Conservation (phyloP, 179 eudicot genomes). For the Drosera spatulata region DNA sequence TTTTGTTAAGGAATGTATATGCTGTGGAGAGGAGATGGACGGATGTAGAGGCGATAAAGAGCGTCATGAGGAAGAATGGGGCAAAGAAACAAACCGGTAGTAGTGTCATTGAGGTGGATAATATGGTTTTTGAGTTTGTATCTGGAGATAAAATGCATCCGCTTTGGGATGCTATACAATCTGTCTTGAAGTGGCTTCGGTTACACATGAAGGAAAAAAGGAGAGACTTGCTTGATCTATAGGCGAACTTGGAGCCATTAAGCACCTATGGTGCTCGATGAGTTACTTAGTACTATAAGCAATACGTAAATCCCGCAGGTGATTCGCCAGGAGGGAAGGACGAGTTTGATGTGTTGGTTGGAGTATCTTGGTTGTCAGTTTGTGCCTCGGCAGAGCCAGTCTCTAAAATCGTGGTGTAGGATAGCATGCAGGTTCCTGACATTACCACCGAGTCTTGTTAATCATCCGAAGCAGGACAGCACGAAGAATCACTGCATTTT, state of each 20-base stretch:
- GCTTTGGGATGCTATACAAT: conserved; percentile 21
- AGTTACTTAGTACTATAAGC: too few species aligned
- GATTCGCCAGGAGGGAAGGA: too few species aligned
- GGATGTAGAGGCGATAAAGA: conserved; percentile 44
- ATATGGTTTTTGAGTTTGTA: conserved; percentile 48
- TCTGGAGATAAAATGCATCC: conserved; percentile 50
- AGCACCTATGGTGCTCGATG: too few species aligned
- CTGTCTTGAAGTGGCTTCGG: conserved; percentile 20
- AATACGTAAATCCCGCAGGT: too few species aligned
- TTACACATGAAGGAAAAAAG: conserved; percentile 32
- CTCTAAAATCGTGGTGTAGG: too few species aligned
- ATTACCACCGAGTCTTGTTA: too few species aligned
- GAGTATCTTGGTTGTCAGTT: too few species aligned
- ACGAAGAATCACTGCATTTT: too few species aligned
- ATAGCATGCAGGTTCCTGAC: too few species aligned
- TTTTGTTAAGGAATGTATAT: conserved; percentile 58
- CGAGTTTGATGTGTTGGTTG: too few species aligned
- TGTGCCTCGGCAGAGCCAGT: too few species aligned
- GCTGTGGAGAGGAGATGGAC: conserved; percentile 57
- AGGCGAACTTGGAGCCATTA: background rate
- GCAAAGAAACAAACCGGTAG: conserved; percentile 68
- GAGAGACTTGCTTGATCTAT: conserved; percentile 1
- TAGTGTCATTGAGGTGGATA: conserved; percentile 51
- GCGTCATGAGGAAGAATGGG: conserved; percentile 36
- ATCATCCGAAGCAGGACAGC: too few species aligned